Evolutionary conservation across 2,329 filamentous ascomycete genomes (phyloP).

Genomic region (Verticillium tricorpus): DNA sequence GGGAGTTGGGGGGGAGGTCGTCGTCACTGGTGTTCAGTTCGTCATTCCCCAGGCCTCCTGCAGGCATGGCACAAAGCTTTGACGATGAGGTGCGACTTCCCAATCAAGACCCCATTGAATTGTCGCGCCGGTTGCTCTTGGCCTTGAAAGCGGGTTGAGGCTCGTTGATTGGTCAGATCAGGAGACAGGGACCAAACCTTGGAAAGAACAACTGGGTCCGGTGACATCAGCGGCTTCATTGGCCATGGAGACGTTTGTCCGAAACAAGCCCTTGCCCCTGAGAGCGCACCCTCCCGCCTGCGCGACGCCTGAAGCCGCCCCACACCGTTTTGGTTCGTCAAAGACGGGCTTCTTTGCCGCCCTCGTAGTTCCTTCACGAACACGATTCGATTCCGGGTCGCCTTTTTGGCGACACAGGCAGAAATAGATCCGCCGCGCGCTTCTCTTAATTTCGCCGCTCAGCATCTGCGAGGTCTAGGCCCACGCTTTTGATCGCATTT

Average conservation of each 20-base stretch:
- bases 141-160: conserved; percentile 3
- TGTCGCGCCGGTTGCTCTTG: conserved; percentile 5
- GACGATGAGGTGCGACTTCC: not conserved
- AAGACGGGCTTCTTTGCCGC: not conserved
- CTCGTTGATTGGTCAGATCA: not conserved
- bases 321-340: not conserved
- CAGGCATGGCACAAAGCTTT: not conserved
- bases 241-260: conserved; percentile 12
- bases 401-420: not conserved
- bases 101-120: not conserved
- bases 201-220: conserved; percentile 2
- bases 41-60: not conserved
- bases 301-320: not conserved
- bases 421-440: conserved; percentile 24
- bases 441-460: conserved; percentile 4
- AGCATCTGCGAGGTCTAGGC: not conserved
- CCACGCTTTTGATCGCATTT: not conserved
- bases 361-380: not conserved
- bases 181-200: conserved; percentile 1
- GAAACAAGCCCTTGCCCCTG: conserved; percentile 12
- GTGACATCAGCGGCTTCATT: conserved; percentile 33
- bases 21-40: not conserved
- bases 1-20: not conserved
- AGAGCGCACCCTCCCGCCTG: not conserved
- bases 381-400: not conserved